A percentile compares a stretch with the other conserved stretches of the same genome.
Evolutionary conservation across 257 asterid genomes (phyloP).

Genomic region (Osmanthus fragrans): DNA sequence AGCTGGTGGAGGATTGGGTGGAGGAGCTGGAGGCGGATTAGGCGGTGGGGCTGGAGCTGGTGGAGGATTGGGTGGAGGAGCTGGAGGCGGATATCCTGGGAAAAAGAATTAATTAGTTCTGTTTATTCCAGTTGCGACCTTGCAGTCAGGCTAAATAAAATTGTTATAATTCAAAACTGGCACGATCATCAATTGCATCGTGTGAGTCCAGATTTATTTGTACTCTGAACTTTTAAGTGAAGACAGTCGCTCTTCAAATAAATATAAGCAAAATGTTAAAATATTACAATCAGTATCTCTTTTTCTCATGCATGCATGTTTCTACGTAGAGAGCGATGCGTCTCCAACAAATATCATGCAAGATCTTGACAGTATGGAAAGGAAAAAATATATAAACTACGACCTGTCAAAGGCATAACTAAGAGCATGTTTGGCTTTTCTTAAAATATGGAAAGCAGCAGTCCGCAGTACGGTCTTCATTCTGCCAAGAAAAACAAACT

Average conservation of each 20-base stretch:
- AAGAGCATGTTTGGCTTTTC: too few species aligned
- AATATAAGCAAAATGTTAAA: too few species aligned
- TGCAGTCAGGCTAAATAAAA: neutral
- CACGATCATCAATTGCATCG: neutral
- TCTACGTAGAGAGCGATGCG: too few species aligned
- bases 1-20: slow-evolving; percentile 14
- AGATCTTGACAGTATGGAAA: too few species aligned
- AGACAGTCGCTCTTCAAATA: neutral
- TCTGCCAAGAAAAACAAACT: too few species aligned
- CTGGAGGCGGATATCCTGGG: slow-evolving; percentile 6
- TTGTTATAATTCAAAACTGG: neutral
- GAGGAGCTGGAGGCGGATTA: slow-evolving; percentile 15
- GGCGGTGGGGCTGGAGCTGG: slow-evolving; percentile 22
- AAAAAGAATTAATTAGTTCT: neutral
- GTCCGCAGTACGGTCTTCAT: too few species aligned
- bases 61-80: neutral
- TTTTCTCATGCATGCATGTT: too few species aligned
- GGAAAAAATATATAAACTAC: too few species aligned
- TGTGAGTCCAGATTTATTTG: neutral
- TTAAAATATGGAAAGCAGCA: too few species aligned
- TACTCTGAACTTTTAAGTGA: neutral
- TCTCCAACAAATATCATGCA: too few species aligned
- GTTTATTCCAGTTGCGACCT: neutral
- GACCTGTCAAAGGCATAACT: too few species aligned
- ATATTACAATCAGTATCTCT: too few species aligned